Percentiles rank a stretch among this genome's conserved stretches.
These are phyloP conservation scores for Scenedesmus sp. DNA, from an alignment of 163 green algal species.

Conservation along the genomic window DNA sequence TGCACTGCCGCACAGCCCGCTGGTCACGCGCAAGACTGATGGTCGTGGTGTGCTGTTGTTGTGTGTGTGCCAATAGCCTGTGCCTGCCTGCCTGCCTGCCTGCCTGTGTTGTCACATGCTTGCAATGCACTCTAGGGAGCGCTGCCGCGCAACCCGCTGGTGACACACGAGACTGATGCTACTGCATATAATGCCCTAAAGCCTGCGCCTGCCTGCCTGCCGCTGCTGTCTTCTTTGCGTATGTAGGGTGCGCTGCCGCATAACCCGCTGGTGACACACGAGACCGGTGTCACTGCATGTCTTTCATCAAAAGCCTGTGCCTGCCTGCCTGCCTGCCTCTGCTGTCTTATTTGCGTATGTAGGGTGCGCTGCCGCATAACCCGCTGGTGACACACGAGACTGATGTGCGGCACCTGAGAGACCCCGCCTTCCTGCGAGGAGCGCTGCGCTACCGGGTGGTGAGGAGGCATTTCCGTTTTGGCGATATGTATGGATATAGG, in stretches of 20 bases:
- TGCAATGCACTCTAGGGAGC: constrained; percentile 39
- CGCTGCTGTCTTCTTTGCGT: not conserved
- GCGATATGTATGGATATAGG: too few relatives aligned
- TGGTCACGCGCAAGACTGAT: constrained; percentile 88
- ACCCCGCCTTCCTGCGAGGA: constrained; percentile 82
- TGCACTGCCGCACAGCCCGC: constrained; percentile 87
- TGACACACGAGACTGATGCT: constrained; percentile 83
- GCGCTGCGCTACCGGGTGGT: constrained; percentile 66
- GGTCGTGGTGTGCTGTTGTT: not conserved
- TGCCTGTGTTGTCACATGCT: not conserved
- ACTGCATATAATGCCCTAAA: not conserved
- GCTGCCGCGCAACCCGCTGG: constrained; percentile 90
- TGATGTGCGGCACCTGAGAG: constrained; percentile 82
- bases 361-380: constrained; percentile 84
- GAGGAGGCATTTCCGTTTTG: not conserved
- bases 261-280: constrained; percentile 92
- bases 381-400: constrained; percentile 90
- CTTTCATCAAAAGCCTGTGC: not conserved
- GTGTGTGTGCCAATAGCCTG: too few relatives aligned
- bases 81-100: not conserved
- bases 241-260: constrained; percentile 71
- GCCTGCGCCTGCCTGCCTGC: not conserved
- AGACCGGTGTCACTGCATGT: constrained; percentile 62
- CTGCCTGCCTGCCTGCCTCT: not conserved
- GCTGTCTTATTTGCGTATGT: not conserved